A percentile compares a stretch with the other conserved stretches of the same genome.
Evolutionary conservation across 345 rosid species (phyloP).

Genomic region (Linum tenue): DNA sequence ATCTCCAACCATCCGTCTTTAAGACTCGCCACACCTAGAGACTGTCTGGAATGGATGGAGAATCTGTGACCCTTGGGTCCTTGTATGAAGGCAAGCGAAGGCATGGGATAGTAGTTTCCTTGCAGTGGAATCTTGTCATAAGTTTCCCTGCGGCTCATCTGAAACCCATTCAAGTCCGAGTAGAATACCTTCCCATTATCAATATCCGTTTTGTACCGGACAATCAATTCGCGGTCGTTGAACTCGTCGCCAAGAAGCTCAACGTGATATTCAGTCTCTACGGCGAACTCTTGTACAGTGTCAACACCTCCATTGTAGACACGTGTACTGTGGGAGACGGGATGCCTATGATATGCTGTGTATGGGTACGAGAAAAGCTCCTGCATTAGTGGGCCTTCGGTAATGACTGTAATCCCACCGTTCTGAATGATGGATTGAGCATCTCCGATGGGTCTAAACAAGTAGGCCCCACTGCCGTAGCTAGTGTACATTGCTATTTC

Average conservation of each 20-base stretch:
- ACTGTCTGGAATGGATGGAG: constrained; percentile 84
- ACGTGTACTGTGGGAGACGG: constrained; percentile 73
- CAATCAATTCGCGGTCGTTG: constrained; percentile 72
- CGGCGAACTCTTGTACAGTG: constrained; percentile 42
- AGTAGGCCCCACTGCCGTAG: constrained; percentile 80
- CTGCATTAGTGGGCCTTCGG: constrained; percentile 72
- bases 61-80: constrained; percentile 77
- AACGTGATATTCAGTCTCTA: constrained; percentile 93
- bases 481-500: constrained; percentile 75
- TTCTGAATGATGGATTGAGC: constrained; percentile 54
- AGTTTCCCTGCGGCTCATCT: constrained; percentile 93
- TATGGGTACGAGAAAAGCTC: constrained; percentile 78
- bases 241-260: constrained; percentile 66
- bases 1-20: constrained; percentile 89
- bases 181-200: constrained; percentile 61
- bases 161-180: constrained; percentile 95
- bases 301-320: constrained; percentile 56
- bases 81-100: constrained; percentile 82
- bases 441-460: constrained; percentile 72
- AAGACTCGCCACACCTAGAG: constrained; percentile 73
- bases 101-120: constrained; percentile 99
- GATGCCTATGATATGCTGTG: constrained; percentile 57
- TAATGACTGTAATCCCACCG: constrained; percentile 52
- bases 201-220: constrained; percentile 66
- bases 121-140: constrained; percentile 92